These are phyloP conservation scores for Cladosporium sp. DNA, from an alignment of 2,329 filamentous ascomycete species.

Conservation along the genomic window DNA sequence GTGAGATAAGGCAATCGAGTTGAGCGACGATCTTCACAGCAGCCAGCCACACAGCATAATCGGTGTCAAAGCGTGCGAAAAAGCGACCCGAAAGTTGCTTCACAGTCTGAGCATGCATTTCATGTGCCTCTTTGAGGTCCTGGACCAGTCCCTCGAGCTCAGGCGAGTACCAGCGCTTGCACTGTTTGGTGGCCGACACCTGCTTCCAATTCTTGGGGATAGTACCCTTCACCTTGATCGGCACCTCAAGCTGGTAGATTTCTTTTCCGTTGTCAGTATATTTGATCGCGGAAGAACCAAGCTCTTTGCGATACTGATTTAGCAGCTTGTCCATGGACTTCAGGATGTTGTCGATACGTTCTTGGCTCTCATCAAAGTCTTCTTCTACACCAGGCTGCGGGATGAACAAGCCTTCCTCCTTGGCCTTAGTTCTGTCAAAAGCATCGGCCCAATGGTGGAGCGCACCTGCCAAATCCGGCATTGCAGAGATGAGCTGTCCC, in stretches of 20 bases:
- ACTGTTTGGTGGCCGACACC: conserved; percentile 88
- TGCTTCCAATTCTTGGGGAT: conserved; percentile 88
- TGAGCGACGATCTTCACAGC: conserved; percentile 90
- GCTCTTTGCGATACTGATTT: conserved; percentile 67
- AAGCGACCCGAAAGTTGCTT: conserved; percentile 83
- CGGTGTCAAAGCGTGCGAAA: conserved; percentile 81
- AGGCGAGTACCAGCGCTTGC: conserved; percentile 91
- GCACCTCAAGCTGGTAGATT: conserved; percentile 92
- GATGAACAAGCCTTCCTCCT: conserved; percentile 76
- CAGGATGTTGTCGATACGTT: conserved; percentile 73
- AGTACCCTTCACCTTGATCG: conserved; percentile 71
- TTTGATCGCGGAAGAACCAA: conserved; percentile 66
- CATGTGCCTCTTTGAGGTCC: conserved; percentile 87
- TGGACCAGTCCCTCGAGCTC: conserved; percentile 81
- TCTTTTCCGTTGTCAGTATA: conserved; percentile 84
- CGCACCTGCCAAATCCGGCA: conserved; percentile 78
- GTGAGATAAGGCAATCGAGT: conserved; percentile 89
- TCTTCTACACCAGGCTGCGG: conserved; percentile 85
- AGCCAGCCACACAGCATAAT: conserved; percentile 81
- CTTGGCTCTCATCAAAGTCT: conserved; percentile 84
- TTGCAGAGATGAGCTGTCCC: conserved; percentile 75
- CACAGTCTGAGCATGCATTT: conserved; percentile 87
- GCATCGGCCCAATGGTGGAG: conserved; percentile 86
- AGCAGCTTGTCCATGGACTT: conserved; percentile 70
- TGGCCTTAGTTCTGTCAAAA: conserved; percentile 80